Base-by-base conservation (phyloP, 129 eudicot genomes). In the Kitagawia praeruptora region DNA sequence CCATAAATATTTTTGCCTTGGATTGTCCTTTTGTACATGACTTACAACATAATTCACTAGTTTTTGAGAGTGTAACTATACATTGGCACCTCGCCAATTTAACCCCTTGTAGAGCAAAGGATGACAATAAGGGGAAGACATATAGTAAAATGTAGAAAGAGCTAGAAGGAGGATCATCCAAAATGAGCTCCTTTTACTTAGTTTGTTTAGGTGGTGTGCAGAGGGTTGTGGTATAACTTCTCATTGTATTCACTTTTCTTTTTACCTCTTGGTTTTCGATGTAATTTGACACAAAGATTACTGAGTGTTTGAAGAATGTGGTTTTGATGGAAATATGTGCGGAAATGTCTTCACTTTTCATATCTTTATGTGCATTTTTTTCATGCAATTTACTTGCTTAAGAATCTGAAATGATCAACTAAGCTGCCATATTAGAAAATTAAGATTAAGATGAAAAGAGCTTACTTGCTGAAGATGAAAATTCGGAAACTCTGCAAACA, bases 141-240 rank as follows among this genome's bases (percentile, higher is more conserved):
- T 71, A 81, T 75, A 84, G 79, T 74, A 82, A 70, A 83, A 83
- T 25, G 61, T 75, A 75, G 58, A 83, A 78, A 83, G 89, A 81
- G 88, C 81, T 18, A 34, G 74, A 75, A 82, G 90, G 88, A 85
- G 88, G 91, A 79, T 84, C 88, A 80, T 86, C 81, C 67, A 88
- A 38, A 83, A 89, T 84, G 93, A 67, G 79, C 89, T 84, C 92
- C 91, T 88, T 79, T 83, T 79, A 70, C 56, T 80, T 75, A 61
- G 74, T 80, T 77, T 78, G 41, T 80, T 78, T 28, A 45, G 77
- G 80, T 84, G 77, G 80, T 84, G 77, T 80, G 82, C 79, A 84
- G 81, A 76, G 83, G 54, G 78, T 78, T 71, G 40, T 47, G 75
- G 76, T 70, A 76, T 77, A 77, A 77, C 73, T 37, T 53, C 31